These are phyloP conservation scores for Cymbopogon citratus DNA, from an alignment of 176 grass and related monocot genomes.

Conservation along the genomic window DNA sequence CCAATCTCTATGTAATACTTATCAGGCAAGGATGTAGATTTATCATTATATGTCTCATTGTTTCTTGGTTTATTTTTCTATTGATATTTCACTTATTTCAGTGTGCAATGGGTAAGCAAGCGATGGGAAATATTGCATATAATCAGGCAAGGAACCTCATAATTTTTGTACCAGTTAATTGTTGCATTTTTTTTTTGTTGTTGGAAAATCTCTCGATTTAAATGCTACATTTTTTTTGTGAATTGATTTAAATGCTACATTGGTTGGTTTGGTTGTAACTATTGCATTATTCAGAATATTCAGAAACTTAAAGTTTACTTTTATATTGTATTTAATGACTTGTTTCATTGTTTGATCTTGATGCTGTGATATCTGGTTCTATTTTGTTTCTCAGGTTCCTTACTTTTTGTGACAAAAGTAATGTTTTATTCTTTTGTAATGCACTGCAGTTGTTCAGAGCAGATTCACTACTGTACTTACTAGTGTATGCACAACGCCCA, in stretches of 20 bases:
- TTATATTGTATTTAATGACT: neutral
- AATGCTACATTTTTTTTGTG: no score
- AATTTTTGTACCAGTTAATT: neutral
- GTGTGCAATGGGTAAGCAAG: constrained; percentile 99
- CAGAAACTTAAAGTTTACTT: neutral
- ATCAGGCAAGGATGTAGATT: constrained; percentile 61
- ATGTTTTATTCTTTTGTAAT: constrained; percentile 20
- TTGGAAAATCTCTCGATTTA: neutral
- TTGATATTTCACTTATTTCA: constrained; percentile 33
- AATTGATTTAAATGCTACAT: no score
- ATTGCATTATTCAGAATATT: constrained; percentile 8
- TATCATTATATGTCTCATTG: neutral
- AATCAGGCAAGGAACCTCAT: constrained; percentile 66
- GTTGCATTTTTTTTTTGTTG: neutral
- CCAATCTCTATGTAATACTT: constrained; percentile 95
- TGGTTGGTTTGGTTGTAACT: neutral
- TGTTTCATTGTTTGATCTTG: neutral
- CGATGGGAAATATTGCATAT: constrained; percentile 95
- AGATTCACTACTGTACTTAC: constrained; percentile 80
- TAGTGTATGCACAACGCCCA: constrained; percentile 89
- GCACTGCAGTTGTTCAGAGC: constrained; percentile 66
- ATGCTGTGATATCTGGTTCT: neutral
- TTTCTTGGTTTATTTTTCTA: constrained; percentile 3
- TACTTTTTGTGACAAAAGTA: constrained; percentile 16
- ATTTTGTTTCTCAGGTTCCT: constrained; percentile 13